phyloP scores from a whole-genome alignment of 2,329 filamentous ascomycete genomes.

The Chrysoporthe puriensis region DNA sequence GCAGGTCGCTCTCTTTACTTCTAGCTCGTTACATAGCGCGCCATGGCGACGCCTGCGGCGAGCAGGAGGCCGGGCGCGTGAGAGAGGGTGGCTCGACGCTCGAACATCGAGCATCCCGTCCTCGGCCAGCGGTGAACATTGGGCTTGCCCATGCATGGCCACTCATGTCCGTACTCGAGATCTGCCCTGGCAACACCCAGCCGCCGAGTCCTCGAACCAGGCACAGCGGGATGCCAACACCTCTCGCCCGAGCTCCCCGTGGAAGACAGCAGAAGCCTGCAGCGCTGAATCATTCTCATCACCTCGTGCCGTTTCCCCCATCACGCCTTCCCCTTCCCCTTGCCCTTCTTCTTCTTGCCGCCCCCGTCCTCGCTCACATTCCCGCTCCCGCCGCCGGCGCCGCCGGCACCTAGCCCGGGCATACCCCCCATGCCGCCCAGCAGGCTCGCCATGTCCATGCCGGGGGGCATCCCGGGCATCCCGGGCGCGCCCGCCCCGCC shows the following conservation, averaged over 20 bases:
- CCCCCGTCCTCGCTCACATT: slow-evolving; percentile 35
- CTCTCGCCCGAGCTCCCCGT: background rate
- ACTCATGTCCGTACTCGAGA: background rate
- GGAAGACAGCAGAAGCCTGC: background rate
- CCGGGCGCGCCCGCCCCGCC: slow-evolving; percentile 36
- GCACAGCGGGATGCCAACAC: background rate
- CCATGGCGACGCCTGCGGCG: background rate
- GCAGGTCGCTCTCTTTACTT: background rate
- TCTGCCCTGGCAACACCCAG: background rate
- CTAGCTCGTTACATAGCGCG: background rate
- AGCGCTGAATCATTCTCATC: too few species aligned
- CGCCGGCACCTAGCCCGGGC: slow-evolving; percentile 28
- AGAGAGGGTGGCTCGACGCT: background rate
- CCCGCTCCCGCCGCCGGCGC: slow-evolving; percentile 34
- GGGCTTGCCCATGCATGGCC: background rate
- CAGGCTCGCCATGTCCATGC: slow-evolving; percentile 28
- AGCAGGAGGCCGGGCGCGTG: background rate
- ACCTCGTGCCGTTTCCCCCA: background rate
- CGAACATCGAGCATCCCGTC: background rate
- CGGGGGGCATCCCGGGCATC: slow-evolving; percentile 30
- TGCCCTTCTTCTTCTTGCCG: slow-evolving; percentile 47
- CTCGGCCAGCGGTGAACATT: background rate
- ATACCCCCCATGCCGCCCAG: slow-evolving; percentile 34
- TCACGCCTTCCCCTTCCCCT: slow-evolving; percentile 51
- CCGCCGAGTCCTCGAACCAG: background rate